Conservation (phyloP, 257 asterid genomes). For the Oldenlandia corymbosa region DNA sequence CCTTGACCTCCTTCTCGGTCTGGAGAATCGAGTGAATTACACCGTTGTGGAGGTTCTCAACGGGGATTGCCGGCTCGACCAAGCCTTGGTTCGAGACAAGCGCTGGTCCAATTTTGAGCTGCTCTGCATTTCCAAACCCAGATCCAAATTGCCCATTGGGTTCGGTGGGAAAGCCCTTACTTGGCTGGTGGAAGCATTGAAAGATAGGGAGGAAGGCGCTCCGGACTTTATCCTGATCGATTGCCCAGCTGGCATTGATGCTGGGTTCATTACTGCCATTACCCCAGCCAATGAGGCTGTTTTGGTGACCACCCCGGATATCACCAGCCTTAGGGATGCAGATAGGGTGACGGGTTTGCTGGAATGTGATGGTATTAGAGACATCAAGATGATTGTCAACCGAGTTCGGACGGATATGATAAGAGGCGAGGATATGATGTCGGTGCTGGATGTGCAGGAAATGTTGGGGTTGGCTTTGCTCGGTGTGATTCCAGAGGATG, state of each 20-base stretch:
- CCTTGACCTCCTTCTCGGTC: slow-evolving; percentile 90
- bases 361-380: slow-evolving; percentile 95
- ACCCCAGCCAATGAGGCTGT: slow-evolving; percentile 97
- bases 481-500: slow-evolving; percentile 90
- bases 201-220: slow-evolving; percentile 61
- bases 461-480: slow-evolving; percentile 87
- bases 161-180: slow-evolving; percentile 88
- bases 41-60: slow-evolving; percentile 89
- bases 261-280: slow-evolving; percentile 90
- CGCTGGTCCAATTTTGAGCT: slow-evolving; percentile 96
- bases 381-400: slow-evolving; percentile 92
- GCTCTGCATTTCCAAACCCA: slow-evolving; percentile 85
- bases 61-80: slow-evolving; percentile 97
- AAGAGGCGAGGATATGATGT: slow-evolving; percentile 97
- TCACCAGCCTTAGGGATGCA: slow-evolving; percentile 84
- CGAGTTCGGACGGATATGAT: slow-evolving; percentile 96
- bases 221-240: slow-evolving; percentile 88
- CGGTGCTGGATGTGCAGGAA: slow-evolving; percentile 89
- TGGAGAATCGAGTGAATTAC: slow-evolving; percentile 93
- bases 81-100: slow-evolving; percentile 87
- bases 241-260: slow-evolving; percentile 96
- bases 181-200: slow-evolving; percentile 89
- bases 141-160: slow-evolving; percentile 84
- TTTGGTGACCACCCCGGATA: slow-evolving; percentile 87
- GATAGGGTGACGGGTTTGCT: slow-evolving; percentile 86